Evolutionary conservation across 768 basidiomycete species (phyloP).

Genomic region (Serendipita sp.): DNA sequence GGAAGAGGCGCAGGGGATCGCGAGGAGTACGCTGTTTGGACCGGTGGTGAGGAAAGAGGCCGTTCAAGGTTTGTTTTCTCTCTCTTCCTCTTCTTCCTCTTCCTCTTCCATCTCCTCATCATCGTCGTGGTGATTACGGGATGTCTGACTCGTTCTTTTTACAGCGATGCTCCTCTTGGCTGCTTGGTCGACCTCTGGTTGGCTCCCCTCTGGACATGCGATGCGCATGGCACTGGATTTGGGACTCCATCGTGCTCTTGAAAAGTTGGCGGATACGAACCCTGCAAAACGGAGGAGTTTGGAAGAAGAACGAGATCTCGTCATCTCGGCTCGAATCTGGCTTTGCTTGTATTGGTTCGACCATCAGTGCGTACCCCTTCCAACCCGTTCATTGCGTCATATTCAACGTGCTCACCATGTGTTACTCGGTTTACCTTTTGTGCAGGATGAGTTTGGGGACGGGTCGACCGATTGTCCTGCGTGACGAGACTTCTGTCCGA

Average conservation of each 20-base stretch:
- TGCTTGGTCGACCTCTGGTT: constrained; percentile 47
- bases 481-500: constrained; percentile 75
- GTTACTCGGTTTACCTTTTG: background rate
- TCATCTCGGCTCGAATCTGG: constrained; percentile 88
- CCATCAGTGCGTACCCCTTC: constrained; percentile 53
- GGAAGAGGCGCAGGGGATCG: constrained; percentile 92
- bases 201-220: constrained; percentile 48
- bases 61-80: constrained; percentile 48
- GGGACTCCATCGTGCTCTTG: constrained; percentile 79
- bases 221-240: constrained; percentile 93
- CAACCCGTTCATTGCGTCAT: too few relatives aligned
- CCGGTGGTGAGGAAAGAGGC: constrained; percentile 90
- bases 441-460: constrained; percentile 82
- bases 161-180: constrained; percentile 80
- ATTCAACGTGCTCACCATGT: background rate
- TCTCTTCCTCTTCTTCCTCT: background rate
- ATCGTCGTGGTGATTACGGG: too few relatives aligned
- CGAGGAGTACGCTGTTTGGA: constrained; percentile 82
- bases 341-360: constrained; percentile 92
- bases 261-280: constrained; percentile 61
- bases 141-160: background rate
- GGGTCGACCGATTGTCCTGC: constrained; percentile 75
- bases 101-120: constrained; percentile 6
- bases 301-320: constrained; percentile 69
- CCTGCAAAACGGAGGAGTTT: constrained; percentile 35